A percentile compares a stretch with the other conserved stretches of the same genome.
These are phyloP conservation scores for Phytophthora citrophthora DNA, from an alignment of 352 stramenopile genomes.

Conservation along the genomic window DNA sequence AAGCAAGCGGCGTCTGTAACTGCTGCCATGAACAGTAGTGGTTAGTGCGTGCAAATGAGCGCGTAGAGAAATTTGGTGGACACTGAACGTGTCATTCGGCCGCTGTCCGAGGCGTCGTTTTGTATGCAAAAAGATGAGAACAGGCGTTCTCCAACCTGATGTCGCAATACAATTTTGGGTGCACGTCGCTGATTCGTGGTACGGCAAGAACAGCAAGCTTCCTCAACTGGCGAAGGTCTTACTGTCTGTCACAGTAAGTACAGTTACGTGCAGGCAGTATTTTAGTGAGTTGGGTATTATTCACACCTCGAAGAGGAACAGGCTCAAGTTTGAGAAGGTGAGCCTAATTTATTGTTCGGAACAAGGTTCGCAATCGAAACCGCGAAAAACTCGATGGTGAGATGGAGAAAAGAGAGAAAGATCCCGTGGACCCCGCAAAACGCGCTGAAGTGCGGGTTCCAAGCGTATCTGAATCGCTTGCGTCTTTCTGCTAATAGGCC, in stretches of 20 bases:
- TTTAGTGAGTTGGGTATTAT: constrained; percentile 13
- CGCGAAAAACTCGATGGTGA: too few species aligned
- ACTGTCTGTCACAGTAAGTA: constrained; percentile 13
- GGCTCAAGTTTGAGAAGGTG: constrained; percentile 4
- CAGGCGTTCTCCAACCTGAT: neutral
- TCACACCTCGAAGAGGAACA: constrained; percentile 11
- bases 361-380: too few species aligned
- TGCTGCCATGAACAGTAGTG: constrained; percentile 15
- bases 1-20: constrained; percentile 10
- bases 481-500: too few species aligned
- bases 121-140: neutral
- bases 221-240: constrained; percentile 3
- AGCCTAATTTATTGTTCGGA: too few species aligned
- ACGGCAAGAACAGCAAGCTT: neutral
- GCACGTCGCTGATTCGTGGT: neutral
- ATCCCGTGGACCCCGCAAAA: too few species aligned
- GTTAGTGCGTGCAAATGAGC: too few species aligned
- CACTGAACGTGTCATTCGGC: neutral
- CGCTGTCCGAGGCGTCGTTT: neutral
- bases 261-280: constrained; percentile 10
- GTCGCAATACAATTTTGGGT: neutral
- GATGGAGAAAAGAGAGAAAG: too few species aligned
- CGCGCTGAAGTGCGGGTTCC: too few species aligned
- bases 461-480: too few species aligned
- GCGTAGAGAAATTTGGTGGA: neutral